Evolutionary conservation across 331 rosid genomes (phyloP).

Genomic region (Ulmus americana): DNA sequence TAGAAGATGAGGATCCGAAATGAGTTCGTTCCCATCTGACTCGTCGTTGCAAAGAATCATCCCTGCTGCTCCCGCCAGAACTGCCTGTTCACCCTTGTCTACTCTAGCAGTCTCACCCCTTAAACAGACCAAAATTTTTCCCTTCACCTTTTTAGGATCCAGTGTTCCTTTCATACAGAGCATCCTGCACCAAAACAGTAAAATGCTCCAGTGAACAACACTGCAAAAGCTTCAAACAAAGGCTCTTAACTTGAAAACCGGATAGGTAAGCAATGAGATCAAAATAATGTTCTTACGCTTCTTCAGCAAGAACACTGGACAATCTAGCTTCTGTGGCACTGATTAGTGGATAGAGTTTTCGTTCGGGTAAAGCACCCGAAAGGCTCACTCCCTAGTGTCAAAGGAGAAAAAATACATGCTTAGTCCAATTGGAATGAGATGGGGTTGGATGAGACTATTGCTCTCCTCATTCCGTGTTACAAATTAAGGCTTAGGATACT

Average conservation of each 20-base stretch:
- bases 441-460: no score
- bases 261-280: background rate
- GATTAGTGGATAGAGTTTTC: constrained; percentile 46
- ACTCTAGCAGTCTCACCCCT: constrained; percentile 41
- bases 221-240: background rate
- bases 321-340: constrained; percentile 37
- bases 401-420: background rate
- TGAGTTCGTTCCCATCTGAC: constrained; percentile 28
- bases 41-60: constrained; percentile 63
- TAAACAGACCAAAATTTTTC: constrained; percentile 55
- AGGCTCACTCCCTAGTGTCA: constrained; percentile 50
- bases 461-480: no score
- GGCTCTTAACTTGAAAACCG: background rate
- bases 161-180: constrained; percentile 37
- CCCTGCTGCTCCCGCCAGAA: constrained; percentile 62
- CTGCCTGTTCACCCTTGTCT: constrained; percentile 46
- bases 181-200: constrained; percentile 19
- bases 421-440: background rate
- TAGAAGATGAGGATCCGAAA: constrained; percentile 51
- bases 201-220: background rate
- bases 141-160: constrained; percentile 47
- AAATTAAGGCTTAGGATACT: background rate
- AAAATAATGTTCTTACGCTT: constrained; percentile 38
- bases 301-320: constrained; percentile 10
- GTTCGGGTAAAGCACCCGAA: constrained; percentile 27